Conservation (phyloP, 2,329 filamentous ascomycete genomes). For the Hyphodiscus sp. region DNA sequence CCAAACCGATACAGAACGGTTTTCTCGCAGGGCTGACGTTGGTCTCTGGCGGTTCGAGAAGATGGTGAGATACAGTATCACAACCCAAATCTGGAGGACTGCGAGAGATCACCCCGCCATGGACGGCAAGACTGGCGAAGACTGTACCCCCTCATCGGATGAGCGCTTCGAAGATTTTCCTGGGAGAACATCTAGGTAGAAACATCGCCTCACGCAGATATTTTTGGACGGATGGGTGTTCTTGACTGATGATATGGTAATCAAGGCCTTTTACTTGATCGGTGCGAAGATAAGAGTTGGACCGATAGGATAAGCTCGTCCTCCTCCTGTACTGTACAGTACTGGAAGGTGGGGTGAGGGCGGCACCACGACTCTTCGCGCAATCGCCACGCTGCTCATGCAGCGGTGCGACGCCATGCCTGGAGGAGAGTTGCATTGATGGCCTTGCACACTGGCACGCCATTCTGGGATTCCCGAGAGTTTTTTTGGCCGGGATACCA, state of each 20-base stretch:
- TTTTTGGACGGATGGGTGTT: background rate
- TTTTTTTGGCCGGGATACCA: background rate
- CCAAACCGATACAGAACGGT: background rate
- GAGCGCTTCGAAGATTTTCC: background rate
- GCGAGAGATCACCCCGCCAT: constrained; percentile 1
- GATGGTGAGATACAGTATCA: too few relatives aligned
- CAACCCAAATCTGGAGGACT: too few relatives aligned
- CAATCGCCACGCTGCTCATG: constrained; percentile 2
- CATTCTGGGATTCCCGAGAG: constrained; percentile 1
- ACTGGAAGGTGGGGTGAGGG: constrained; percentile 1
- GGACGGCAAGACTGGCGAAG: background rate
- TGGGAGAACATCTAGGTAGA: too few relatives aligned
- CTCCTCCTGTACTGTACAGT: background rate
- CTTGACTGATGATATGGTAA: background rate
- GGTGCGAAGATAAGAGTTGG: background rate
- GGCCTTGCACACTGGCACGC: background rate
- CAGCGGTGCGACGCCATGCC: constrained; percentile 13
- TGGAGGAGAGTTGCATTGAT: constrained; percentile 7
- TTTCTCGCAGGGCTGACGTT: background rate
- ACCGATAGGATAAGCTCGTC: background rate
- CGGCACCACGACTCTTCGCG: background rate
- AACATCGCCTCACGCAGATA: too few relatives aligned
- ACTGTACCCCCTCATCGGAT: background rate
- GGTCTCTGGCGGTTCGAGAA: background rate
- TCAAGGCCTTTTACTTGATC: background rate